Percentiles rank a stretch among this genome's conserved stretches.
Conservation (phyloP, 1,284 basidiomycete genomes). For the Erythrobasidium hasegawianum region DNA sequence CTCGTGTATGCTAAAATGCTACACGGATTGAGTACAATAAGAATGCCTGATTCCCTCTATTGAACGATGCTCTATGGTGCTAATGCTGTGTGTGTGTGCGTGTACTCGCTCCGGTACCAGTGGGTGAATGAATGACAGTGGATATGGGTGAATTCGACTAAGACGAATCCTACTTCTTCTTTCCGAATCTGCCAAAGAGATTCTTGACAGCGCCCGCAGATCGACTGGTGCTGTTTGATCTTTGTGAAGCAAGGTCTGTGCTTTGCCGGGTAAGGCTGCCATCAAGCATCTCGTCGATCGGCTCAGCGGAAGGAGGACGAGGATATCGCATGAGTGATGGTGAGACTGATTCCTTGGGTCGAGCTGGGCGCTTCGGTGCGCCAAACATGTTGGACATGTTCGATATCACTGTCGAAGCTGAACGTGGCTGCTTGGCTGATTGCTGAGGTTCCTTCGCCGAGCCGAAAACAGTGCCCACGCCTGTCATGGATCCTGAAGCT, state of each 20-base stretch:
- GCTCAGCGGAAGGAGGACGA: conserved; percentile 23
- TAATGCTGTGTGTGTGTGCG: too few species aligned
- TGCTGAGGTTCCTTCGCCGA: too few species aligned
- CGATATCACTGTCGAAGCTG: not conserved
- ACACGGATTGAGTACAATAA: too few species aligned
- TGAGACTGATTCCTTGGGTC: conserved; percentile 10
- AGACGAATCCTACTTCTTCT: conserved; percentile 5
- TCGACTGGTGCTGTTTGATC: conserved; percentile 5
- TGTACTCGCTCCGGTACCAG: too few species aligned
- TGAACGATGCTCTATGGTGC: too few species aligned
- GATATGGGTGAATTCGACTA: too few species aligned
- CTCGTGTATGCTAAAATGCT: too few species aligned
- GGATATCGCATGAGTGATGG: conserved; percentile 8
- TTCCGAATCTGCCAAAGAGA: conserved; percentile 26
- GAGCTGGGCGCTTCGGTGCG: conserved; percentile 17
- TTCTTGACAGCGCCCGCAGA: not conserved
- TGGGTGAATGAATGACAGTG: too few species aligned
- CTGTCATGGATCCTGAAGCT: not conserved
- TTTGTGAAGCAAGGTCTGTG: not conserved
- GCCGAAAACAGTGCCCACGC: not conserved
- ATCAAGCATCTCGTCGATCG: conserved; percentile 10
- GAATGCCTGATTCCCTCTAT: too few species aligned
- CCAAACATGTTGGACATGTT: conserved; percentile 15
- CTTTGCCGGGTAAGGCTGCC: not conserved
- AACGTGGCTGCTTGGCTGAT: conserved; percentile 3